Percentiles rank a stretch among this genome's conserved stretches.
Evolutionary conservation across 1,284 basidiomycete genomes (phyloP).

Genomic region (Puccinia hordei): DNA sequence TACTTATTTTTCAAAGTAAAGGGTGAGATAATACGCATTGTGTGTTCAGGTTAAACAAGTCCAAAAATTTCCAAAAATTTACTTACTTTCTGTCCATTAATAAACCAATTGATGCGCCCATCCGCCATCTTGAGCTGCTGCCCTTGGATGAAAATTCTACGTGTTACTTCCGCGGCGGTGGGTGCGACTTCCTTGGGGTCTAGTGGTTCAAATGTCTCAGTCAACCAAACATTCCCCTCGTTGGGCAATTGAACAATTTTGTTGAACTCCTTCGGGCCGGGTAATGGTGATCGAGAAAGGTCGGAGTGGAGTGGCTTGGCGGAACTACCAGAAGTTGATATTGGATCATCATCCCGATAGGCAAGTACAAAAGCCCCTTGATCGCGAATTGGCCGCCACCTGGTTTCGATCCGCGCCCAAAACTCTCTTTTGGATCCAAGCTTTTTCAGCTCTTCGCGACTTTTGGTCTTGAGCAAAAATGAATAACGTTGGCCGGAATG

Average conservation of each 20-base stretch:
- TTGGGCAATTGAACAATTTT: slow-evolving; percentile 30
- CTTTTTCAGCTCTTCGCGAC: slow-evolving; percentile 39
- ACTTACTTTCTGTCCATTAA: slow-evolving; percentile 35
- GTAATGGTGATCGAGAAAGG: neutral
- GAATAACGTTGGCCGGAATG: slow-evolving; percentile 56
- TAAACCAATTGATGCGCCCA: slow-evolving; percentile 36
- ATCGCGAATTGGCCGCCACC: slow-evolving; percentile 23
- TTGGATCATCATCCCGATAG: slow-evolving; percentile 48
- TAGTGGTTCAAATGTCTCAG: slow-evolving; percentile 24
- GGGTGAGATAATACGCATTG: neutral
- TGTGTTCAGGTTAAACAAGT: neutral
- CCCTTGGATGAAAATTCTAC: slow-evolving; percentile 30
- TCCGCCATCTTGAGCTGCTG: slow-evolving; percentile 27
- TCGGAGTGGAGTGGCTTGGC: neutral
- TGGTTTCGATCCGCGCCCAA: slow-evolving; percentile 32
- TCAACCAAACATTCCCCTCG: slow-evolving; percentile 25
- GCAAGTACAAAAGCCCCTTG: slow-evolving; percentile 38
- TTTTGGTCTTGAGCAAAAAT: slow-evolving; percentile 52
- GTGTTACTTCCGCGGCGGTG: slow-evolving; percentile 32
- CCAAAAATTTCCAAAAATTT: neutral
- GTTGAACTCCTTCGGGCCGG: neutral
- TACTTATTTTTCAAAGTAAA: neutral
- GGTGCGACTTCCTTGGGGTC: slow-evolving; percentile 27
- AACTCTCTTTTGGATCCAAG: slow-evolving; percentile 15
- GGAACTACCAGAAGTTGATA: neutral